A percentile compares a stretch with the other conserved stretches of the same genome.
Conservation (phyloP, 371 early-diverging fungal species). For the Apophysomyces elegans region DNA sequence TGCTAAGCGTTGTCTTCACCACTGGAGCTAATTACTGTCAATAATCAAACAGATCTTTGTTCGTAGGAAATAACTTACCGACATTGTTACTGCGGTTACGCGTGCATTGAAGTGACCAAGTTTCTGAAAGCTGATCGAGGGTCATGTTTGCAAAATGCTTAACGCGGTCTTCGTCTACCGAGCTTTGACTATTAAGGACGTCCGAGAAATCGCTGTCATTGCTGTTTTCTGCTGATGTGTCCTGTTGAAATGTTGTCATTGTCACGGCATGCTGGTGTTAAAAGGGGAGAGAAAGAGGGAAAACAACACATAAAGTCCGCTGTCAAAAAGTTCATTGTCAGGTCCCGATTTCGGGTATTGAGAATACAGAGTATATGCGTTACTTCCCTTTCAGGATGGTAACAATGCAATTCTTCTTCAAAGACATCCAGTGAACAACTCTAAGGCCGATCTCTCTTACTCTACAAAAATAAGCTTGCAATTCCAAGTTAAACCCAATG, state of each 20-base stretch:
- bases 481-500: no score
- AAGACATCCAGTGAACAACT: no score
- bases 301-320: neutral
- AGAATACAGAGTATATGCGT: no score
- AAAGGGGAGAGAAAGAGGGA: neutral
- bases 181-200: neutral
- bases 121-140: conserved; percentile 1
- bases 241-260: neutral
- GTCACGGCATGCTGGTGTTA: conserved; percentile 6
- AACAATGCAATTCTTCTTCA: no score
- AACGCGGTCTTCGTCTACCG: conserved; percentile 1
- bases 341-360: no score
- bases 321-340: neutral
- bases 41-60: neutral
- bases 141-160: neutral
- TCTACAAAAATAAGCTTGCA: no score
- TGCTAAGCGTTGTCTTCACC: neutral
- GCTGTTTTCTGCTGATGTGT: neutral
- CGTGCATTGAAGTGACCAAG: neutral
- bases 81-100: conserved; percentile 7
- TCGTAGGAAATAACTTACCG: neutral
- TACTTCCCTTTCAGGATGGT: no score
- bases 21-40: neutral
- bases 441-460: no score
- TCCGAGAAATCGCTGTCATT: neutral